Conservation (phyloP, 768 basidiomycete species). For the Crassisporium funariophilum region DNA sequence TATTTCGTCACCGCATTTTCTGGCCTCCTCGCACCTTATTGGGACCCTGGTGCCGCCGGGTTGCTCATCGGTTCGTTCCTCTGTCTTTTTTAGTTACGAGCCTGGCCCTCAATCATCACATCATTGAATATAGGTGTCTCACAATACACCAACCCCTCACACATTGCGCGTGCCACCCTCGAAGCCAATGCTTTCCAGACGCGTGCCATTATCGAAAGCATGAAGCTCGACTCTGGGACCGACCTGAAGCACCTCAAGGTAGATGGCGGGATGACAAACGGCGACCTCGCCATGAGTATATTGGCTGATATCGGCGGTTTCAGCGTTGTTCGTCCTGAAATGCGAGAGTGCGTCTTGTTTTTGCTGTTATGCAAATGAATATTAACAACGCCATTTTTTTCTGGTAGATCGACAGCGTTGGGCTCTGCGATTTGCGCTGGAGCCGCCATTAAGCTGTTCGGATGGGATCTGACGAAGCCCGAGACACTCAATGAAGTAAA, state of each 20-base stretch:
- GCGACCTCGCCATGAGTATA: constrained; percentile 84
- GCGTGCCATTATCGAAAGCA: constrained; percentile 91
- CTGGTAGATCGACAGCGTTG: constrained; percentile 85
- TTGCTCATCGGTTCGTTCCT: constrained; percentile 67
- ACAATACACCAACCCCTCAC: constrained; percentile 86
- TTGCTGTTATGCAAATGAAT: neutral
- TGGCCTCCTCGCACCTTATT: constrained; percentile 95
- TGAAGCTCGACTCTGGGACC: constrained; percentile 85
- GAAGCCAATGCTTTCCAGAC: constrained; percentile 98
- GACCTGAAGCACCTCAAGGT: constrained; percentile 88
- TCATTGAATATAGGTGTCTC: constrained; percentile 56
- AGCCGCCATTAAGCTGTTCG: constrained; percentile 82
- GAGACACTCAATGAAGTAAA: constrained; percentile 87
- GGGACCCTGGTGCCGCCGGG: constrained; percentile 93
- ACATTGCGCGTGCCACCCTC: constrained; percentile 92
- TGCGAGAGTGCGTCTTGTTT: constrained; percentile 82
- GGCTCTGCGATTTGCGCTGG: constrained; percentile 95
- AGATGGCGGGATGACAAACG: constrained; percentile 98
- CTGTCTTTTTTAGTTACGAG: no score
- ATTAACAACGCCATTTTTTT: constrained; percentile 3
- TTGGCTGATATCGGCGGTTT: constrained; percentile 92
- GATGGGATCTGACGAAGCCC: constrained; percentile 87
- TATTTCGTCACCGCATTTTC: constrained; percentile 98
- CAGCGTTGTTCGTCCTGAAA: constrained; percentile 88
- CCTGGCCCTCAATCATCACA: neutral